Evolutionary conservation across 768 basidiomycete species (phyloP), one percentile per base, ranked within the genome.

Genomic region (Mycena galericulata): DNA sequence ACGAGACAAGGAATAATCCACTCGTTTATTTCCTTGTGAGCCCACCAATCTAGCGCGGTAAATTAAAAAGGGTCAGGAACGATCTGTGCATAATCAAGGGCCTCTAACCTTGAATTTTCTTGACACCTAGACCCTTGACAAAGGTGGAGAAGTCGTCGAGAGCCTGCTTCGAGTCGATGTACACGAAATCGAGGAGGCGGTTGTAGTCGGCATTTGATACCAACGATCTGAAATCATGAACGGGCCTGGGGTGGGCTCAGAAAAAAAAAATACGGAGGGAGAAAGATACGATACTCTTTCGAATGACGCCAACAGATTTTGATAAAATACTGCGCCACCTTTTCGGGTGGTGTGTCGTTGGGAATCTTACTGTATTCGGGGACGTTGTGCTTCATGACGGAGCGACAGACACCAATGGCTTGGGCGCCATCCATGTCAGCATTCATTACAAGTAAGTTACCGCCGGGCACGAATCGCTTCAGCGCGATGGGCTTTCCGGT

Each of bases 1-100:
- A 80, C 58, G n/a, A 76, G 61, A 30, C 68, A 72, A 2, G 73
- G 72, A 17, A 75, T 49, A 27, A 75, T 73, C 73, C 74, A 76
- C 2, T 24, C 69, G 51, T 64, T 72, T n/a, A 73, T 67, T n/a
- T 65, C 40, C 36, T 76, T 76, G 56, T 74, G 75, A 4, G 49
- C 53, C 75, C 75, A 76, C 75, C 74, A 76, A 63, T 70, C 73
- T 73, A 36, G 34, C 34, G 34, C 34, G 34, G 34, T 36, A 36
- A 36, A 36, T 7, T 36, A 14, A 36, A 14, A 14, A 14, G 8
- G 14, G 14, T 36, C 34, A 6, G 34, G 34, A 36, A 36, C 14
- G 14, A 36, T 36, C 34, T 36, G 14, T 36, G 14, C 6, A 36
- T 36, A 14, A 36, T 14, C 14, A 14, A 7, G 34, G 34, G 34